phyloP scores from a whole-genome alignment of 2,329 filamentous ascomycete genomes.

The Aspergillus viridinutans region DNA sequence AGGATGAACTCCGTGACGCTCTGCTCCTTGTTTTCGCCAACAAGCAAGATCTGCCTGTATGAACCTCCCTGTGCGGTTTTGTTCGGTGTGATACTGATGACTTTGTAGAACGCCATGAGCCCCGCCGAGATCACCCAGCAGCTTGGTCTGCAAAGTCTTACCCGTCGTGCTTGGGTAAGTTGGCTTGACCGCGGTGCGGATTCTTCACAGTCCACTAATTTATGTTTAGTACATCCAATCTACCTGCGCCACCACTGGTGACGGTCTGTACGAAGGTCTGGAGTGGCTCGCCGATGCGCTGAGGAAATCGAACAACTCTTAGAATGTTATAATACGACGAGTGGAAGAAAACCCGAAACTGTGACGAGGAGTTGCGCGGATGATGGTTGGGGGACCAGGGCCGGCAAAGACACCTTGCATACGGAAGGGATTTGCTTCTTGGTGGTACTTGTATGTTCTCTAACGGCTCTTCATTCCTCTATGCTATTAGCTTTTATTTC shows the following conservation, averaged over 20 bases:
- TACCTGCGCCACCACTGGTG: constrained; percentile 96
- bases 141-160: constrained; percentile 97
- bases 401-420: constrained; percentile 27
- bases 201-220: constrained; percentile 14
- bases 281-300: constrained; percentile 85
- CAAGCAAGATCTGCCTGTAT: constrained; percentile 98
- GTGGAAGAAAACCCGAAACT: constrained; percentile 32
- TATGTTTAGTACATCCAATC: constrained; percentile 87
- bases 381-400: constrained; percentile 33
- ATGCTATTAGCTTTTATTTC: constrained; percentile 40
- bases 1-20: constrained; percentile 96
- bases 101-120: constrained; percentile 89
- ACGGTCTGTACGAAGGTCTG: constrained; percentile 99
- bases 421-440: constrained; percentile 29
- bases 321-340: constrained; percentile 34
- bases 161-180: constrained; percentile 97
- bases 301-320: constrained; percentile 60
- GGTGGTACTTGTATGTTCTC: constrained; percentile 33
- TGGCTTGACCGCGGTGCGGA: constrained; percentile 1
- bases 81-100: constrained; percentile 11
- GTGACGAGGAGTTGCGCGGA: constrained; percentile 34
- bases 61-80: constrained; percentile 28
- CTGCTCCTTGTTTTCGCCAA: constrained; percentile 97
- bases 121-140: constrained; percentile 99
- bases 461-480: constrained; percentile 38